phyloP scores from a whole-genome alignment of 495 filamentous ascomycete genomes.

The Cercophora sp. region DNA sequence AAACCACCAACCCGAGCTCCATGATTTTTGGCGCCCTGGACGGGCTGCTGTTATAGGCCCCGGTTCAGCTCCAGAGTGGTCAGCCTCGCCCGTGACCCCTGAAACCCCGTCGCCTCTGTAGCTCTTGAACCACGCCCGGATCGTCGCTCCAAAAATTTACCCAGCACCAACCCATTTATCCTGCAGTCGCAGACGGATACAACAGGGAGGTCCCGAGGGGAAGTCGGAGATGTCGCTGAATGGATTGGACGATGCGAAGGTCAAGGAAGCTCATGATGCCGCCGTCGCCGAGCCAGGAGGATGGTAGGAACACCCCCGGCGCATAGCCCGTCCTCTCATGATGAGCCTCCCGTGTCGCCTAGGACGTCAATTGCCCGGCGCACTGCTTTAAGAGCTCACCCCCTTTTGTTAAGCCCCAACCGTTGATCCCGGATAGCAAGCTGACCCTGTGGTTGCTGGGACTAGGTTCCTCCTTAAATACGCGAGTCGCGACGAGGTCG shows the following conservation, averaged over 20 bases:
- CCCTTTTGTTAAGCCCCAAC: not conserved
- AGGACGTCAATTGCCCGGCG: slow-evolving; percentile 8
- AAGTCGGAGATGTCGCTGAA: slow-evolving; percentile 81
- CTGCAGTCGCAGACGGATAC: slow-evolving; percentile 17
- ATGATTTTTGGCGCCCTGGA: slow-evolving; percentile 10
- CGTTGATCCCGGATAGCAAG: slow-evolving; percentile 7
- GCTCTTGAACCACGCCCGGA: slow-evolving; percentile 4
- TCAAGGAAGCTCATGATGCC: slow-evolving; percentile 80
- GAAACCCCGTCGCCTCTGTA: slow-evolving; percentile 9
- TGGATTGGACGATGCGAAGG: slow-evolving; percentile 78
- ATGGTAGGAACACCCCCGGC: slow-evolving; percentile 60
- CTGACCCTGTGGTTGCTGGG: slow-evolving; percentile 17
- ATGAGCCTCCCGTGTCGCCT: not conserved
- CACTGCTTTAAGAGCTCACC: not conserved
- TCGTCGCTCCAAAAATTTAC: slow-evolving; percentile 19
- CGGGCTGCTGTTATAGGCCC: slow-evolving; percentile 8
- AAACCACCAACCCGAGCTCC: slow-evolving; percentile 1
- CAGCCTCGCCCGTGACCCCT: slow-evolving; percentile 15
- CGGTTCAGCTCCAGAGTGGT: slow-evolving; percentile 1
- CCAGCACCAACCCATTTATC: slow-evolving; percentile 13
- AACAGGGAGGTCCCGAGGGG: slow-evolving; percentile 8
- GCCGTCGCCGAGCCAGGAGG: slow-evolving; percentile 81
- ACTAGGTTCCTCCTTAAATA: slow-evolving; percentile 93
- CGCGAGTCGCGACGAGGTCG: slow-evolving; percentile 79
- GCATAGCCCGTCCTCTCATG: not conserved